A percentile compares a stretch with the other conserved stretches of the same genome.
Evolutionary conservation across 2,329 filamentous ascomycete genomes (phyloP).

Genomic region (Cladobotryum protrusum): DNA sequence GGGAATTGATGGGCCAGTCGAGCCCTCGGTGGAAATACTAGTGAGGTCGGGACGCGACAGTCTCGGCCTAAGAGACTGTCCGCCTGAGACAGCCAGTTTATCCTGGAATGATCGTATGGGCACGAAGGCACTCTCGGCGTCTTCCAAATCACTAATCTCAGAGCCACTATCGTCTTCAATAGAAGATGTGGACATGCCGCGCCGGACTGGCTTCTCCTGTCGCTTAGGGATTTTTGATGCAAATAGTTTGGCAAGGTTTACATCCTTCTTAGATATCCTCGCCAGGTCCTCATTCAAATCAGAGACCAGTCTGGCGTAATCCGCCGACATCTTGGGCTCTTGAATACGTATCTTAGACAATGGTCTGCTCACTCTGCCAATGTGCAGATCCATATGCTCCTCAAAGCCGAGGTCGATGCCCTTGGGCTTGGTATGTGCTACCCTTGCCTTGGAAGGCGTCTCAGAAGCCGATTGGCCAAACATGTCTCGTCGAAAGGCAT

Average conservation of each 20-base stretch:
- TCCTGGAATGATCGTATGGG: constrained; percentile 21
- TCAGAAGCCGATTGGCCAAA: constrained; percentile 29
- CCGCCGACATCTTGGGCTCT: constrained; percentile 25
- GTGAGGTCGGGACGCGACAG: constrained; percentile 15
- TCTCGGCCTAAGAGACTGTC: constrained; percentile 22
- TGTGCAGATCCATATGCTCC: constrained; percentile 43
- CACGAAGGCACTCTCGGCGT: constrained; percentile 28
- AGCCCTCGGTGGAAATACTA: neutral
- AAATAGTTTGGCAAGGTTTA: constrained; percentile 4
- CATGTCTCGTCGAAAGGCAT: constrained; percentile 52
- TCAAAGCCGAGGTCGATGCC: constrained; percentile 50
- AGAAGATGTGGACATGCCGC: constrained; percentile 3
- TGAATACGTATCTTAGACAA: constrained; percentile 21
- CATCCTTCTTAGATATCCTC: constrained; percentile 17
- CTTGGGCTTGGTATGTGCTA: constrained; percentile 22
- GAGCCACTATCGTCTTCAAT: constrained; percentile 28
- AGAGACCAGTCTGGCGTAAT: constrained; percentile 40
- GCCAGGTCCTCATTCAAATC: constrained; percentile 37
- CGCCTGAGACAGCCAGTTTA: constrained; percentile 16
- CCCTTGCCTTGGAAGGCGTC: constrained; percentile 19
- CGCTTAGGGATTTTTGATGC: constrained; percentile 3
- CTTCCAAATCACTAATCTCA: constrained; percentile 49
- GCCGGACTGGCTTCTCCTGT: constrained; percentile 4
- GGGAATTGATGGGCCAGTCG: neutral
- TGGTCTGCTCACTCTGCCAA: constrained; percentile 26